A percentile compares a stretch with the other conserved stretches of the same genome.
Conservation (phyloP, 2,329 filamentous ascomycete genomes). For the Fusarium bactridioides region DNA sequence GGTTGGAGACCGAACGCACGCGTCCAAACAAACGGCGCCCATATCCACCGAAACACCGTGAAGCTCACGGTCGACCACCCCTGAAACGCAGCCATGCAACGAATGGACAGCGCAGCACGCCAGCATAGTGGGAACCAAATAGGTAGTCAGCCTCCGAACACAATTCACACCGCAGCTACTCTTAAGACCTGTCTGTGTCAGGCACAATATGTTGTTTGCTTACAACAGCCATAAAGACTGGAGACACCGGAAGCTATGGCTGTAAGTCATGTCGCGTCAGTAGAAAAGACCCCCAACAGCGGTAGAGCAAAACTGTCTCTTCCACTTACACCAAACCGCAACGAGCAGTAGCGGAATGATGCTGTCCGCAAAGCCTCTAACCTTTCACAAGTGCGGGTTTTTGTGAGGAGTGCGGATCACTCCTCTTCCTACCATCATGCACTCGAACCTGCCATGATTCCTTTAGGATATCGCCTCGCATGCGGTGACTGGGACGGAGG, state of each 20-base stretch:
- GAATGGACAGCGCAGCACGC: neutral
- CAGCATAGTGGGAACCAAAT: neutral
- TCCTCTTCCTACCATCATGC: neutral
- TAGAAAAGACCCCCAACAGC: too few relatives aligned
- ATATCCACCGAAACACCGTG: neutral
- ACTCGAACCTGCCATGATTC: neutral
- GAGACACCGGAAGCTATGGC: neutral
- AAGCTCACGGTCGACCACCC: neutral
- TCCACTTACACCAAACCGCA: neutral
- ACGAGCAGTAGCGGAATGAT: too few relatives aligned
- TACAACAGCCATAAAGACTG: neutral
- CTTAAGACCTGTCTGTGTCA: neutral
- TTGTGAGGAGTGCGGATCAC: neutral
- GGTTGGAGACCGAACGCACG: neutral
- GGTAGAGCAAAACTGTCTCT: neutral
- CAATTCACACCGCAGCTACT: neutral
- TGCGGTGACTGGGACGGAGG: neutral
- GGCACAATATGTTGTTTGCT: neutral
- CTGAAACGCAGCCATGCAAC: neutral
- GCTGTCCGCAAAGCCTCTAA: neutral
- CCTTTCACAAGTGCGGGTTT: neutral
- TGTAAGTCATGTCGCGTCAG: neutral
- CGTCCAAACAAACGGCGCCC: neutral
- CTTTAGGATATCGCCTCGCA: rapidly evolving
- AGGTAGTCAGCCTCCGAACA: neutral